phyloP scores from a whole-genome alignment of 805 yeast genomes.

The Myxozyma lipomycoides region DNA sequence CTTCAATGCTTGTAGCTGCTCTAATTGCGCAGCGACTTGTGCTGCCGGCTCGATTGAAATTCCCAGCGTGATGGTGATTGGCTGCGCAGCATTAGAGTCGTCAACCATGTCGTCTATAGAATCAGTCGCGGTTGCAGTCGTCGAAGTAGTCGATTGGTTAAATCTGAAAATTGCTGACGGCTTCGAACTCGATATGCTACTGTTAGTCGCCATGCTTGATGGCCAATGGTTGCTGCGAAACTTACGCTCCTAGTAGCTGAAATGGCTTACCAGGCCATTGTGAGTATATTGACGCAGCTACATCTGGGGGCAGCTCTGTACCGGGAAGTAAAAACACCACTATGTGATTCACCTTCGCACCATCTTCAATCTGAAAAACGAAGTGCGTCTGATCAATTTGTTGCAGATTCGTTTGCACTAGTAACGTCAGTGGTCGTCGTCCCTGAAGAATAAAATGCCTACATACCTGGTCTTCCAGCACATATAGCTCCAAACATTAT shows the following conservation, averaged over 20 bases:
- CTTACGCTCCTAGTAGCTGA: slow-evolving; percentile 39
- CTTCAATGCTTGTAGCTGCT: slow-evolving; percentile 40
- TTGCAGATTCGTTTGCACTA: slow-evolving; percentile 40
- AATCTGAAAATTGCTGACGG: slow-evolving; percentile 91
- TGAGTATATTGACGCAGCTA: slow-evolving; percentile 81
- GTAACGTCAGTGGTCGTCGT: not conserved
- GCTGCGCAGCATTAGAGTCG: slow-evolving; percentile 41
- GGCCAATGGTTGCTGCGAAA: slow-evolving; percentile 46
- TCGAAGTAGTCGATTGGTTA: slow-evolving; percentile 42
- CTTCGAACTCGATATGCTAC: slow-evolving; percentile 45
- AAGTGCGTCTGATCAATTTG: slow-evolving; percentile 69
- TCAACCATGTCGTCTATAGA: slow-evolving; percentile 53
- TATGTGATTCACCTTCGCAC: slow-evolving; percentile 67
- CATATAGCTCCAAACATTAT: slow-evolving; percentile 72
- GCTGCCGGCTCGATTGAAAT: slow-evolving; percentile 81
- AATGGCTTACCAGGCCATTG: slow-evolving; percentile 63
- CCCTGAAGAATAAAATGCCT: not conserved
- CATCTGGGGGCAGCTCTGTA: slow-evolving; percentile 53
- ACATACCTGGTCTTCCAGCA: slow-evolving; percentile 60
- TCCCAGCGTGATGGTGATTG: slow-evolving; percentile 55
- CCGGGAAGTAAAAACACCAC: slow-evolving; percentile 85
- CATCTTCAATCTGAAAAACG: slow-evolving; percentile 59
- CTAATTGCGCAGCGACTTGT: slow-evolving; percentile 59
- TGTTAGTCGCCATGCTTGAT: not conserved
- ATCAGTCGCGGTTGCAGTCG: slow-evolving; percentile 33